Evolutionary conservation across 768 basidiomycete species (phyloP).

Genomic region (Tulasnella sp.): DNA sequence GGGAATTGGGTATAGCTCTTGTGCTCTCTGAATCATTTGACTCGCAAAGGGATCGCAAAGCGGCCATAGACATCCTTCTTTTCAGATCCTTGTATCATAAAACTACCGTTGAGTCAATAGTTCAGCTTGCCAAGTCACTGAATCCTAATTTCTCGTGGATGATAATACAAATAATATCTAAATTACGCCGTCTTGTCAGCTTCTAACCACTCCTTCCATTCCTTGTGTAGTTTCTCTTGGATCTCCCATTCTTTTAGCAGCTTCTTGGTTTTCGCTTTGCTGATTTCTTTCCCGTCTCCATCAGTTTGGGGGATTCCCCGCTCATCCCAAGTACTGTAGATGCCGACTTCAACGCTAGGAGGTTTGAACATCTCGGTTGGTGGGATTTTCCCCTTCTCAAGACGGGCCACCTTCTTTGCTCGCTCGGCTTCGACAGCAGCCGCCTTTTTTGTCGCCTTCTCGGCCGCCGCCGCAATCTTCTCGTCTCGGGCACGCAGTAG

Average conservation of each 20-base stretch:
- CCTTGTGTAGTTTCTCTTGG: conserved; percentile 73
- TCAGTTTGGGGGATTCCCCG: conserved; percentile 79
- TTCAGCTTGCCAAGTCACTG: background rate
- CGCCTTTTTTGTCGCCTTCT: conserved; percentile 70
- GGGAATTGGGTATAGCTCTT: no score
- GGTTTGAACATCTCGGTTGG: conserved; percentile 78
- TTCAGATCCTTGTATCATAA: background rate
- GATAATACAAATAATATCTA: no score
- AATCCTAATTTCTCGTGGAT: background rate
- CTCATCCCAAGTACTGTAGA: conserved; percentile 78
- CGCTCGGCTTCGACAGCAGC: conserved; percentile 52
- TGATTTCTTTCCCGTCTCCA: conserved; percentile 69
- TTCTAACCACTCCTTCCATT: conserved; percentile 35
- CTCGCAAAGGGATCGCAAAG: no score
- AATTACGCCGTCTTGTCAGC: conserved; percentile 6
- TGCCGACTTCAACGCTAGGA: conserved; percentile 58
- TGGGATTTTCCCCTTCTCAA: conserved; percentile 73
- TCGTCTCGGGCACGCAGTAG: conserved; percentile 80
- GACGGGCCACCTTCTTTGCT: conserved; percentile 50
- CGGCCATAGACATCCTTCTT: background rate
- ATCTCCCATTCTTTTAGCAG: conserved; percentile 54
- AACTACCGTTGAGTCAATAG: no score
- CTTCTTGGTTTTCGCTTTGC: conserved; percentile 72
- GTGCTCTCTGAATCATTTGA: no score
- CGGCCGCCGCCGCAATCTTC: conserved; percentile 62